Evolutionary conservation across 1,139 yeast species (phyloP).

Genomic region (Trichomonascaceae sp.): DNA sequence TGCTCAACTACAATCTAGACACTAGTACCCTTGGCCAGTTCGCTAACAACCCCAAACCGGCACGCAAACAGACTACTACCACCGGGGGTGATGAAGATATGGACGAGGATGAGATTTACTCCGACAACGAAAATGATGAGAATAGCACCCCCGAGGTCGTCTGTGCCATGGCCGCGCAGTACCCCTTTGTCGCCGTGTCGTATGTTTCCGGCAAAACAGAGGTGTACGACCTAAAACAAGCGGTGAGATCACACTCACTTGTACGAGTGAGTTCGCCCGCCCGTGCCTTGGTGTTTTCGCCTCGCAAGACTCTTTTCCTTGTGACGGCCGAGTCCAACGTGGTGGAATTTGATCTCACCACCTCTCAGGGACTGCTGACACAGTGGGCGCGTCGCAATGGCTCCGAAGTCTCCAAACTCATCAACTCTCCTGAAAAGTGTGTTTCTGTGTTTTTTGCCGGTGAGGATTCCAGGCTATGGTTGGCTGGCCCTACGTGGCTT

Average conservation of each 20-base stretch:
- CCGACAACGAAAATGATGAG: slow-evolving; percentile 31
- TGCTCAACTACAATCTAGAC: background rate
- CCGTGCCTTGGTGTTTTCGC: slow-evolving; percentile 41
- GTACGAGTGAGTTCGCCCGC: background rate
- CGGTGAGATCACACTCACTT: background rate
- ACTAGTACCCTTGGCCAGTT: background rate
- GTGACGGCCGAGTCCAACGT: slow-evolving; percentile 65
- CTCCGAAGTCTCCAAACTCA: slow-evolving; percentile 57
- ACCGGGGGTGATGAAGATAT: slow-evolving; percentile 5
- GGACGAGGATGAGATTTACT: slow-evolving; percentile 20
- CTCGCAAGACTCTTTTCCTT: slow-evolving; percentile 40
- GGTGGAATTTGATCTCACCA: slow-evolving; percentile 44
- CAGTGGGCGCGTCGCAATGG: slow-evolving; percentile 73
- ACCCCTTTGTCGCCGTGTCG: background rate
- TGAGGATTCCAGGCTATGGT: slow-evolving; percentile 46
- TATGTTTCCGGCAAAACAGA: background rate
- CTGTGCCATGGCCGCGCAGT: background rate
- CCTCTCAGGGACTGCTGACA: slow-evolving; percentile 31
- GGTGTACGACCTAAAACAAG: background rate
- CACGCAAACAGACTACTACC: background rate
- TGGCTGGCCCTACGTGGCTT: slow-evolving; percentile 82
- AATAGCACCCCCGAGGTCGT: slow-evolving; percentile 4
- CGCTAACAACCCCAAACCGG: background rate
- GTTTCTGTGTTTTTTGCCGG: slow-evolving; percentile 46
- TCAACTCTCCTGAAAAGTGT: slow-evolving; percentile 52